A percentile compares a stretch with the other conserved stretches of the same genome.
phyloP scores from a whole-genome alignment of 441 rosid genomes.

The Eutrema salsugineum region DNA sequence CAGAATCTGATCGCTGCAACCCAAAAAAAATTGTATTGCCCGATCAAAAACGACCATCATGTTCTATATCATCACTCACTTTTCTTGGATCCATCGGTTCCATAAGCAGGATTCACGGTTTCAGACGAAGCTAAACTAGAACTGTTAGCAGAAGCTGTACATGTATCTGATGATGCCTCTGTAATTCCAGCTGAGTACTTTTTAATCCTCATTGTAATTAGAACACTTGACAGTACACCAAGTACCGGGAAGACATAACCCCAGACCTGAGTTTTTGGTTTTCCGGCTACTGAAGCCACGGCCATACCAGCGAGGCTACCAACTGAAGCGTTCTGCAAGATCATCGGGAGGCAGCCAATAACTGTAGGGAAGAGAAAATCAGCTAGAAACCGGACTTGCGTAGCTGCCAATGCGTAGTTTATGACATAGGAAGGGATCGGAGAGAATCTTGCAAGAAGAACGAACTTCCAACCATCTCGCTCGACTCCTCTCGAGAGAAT shows the following conservation, averaged over 20 bases:
- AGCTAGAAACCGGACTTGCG: slow-evolving; percentile 62
- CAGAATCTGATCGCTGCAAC: neutral
- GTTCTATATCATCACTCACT: slow-evolving; percentile 20
- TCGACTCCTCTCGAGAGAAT: slow-evolving; percentile 82
- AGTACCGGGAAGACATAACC: slow-evolving; percentile 72
- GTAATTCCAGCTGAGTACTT: slow-evolving; percentile 58
- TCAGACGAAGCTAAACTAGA: slow-evolving; percentile 32
- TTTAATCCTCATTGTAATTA: slow-evolving; percentile 70
- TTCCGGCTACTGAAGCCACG: slow-evolving; percentile 66
- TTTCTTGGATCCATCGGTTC: slow-evolving; percentile 32
- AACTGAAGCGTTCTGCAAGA: slow-evolving; percentile 86
- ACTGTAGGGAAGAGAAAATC: slow-evolving; percentile 86
- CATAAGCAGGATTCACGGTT: slow-evolving; percentile 15
- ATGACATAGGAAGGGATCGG: slow-evolving; percentile 86
- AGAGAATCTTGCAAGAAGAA: slow-evolving; percentile 97
- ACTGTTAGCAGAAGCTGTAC: slow-evolving; percentile 10
- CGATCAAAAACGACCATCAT: neutral
- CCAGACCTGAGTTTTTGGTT: slow-evolving; percentile 58
- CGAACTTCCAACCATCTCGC: slow-evolving; percentile 90
- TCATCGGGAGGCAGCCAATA: slow-evolving; percentile 84
- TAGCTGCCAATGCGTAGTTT: slow-evolving; percentile 89
- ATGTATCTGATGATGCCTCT: slow-evolving; percentile 31
- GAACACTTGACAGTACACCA: slow-evolving; percentile 73
- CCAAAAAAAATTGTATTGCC: neutral
- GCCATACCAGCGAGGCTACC: slow-evolving; percentile 97